A percentile compares a stretch with the other conserved stretches of the same genome.
These are phyloP conservation scores for Elsinoe fawcettii DNA, from an alignment of 2,329 filamentous ascomycete genomes.

Conservation along the genomic window DNA sequence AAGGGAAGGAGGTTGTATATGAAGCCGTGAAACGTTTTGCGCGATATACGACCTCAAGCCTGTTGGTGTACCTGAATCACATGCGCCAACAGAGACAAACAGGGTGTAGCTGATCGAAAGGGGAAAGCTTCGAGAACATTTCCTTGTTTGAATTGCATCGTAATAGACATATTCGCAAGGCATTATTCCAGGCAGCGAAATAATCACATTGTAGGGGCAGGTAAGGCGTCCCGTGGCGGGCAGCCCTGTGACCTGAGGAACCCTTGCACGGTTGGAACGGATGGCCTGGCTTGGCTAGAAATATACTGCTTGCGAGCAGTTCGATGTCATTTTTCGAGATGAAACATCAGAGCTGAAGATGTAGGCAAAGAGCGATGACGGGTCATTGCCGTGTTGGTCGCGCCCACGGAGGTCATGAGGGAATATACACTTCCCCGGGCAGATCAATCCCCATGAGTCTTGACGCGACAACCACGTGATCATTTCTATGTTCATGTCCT, in stretches of 20 bases:
- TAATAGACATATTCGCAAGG: not conserved
- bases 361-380: too few species aligned
- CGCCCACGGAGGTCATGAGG: too few species aligned
- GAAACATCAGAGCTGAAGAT: too few species aligned
- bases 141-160: not conserved
- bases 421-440: too few species aligned
- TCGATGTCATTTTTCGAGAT: not conserved
- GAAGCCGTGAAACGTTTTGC: not conserved
- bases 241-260: not conserved
- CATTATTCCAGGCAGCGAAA: not conserved
- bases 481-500: not conserved
- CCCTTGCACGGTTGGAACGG: not conserved
- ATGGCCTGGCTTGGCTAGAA: not conserved
- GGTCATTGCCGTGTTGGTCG: too few species aligned
- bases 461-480: too few species aligned
- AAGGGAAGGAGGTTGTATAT: not conserved
- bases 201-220: not conserved
- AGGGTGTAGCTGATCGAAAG: not conserved
- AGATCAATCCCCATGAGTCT: too few species aligned
- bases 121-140: conserved; percentile 4
- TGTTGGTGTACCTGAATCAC: not conserved
- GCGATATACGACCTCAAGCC: not conserved
- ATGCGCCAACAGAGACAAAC: not conserved
- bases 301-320: not conserved
- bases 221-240: not conserved